Conservation (phyloP, 2,329 filamentous ascomycete genomes). For the Saccharata proteae region DNA sequence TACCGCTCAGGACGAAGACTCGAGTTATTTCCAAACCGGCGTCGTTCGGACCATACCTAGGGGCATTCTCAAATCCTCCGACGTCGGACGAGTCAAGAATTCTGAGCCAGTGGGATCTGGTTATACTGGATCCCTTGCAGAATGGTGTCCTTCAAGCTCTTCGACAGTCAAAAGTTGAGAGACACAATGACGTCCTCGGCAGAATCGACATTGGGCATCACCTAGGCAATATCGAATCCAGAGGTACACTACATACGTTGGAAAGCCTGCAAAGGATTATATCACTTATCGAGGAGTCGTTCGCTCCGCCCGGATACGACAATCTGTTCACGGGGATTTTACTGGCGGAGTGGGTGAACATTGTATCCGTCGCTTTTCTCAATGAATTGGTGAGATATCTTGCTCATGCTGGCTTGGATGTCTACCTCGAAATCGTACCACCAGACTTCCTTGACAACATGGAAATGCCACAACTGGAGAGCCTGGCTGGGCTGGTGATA, state of each 20-base stretch:
- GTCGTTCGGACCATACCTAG: constrained; percentile 25
- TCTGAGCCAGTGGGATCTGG: constrained; percentile 20
- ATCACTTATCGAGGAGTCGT: too few relatives aligned
- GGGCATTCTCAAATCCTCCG: constrained; percentile 15
- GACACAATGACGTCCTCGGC: too few relatives aligned
- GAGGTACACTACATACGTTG: too few relatives aligned
- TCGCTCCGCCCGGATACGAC: constrained; percentile 1
- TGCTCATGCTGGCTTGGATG: constrained; percentile 19
- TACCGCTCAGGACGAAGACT: too few relatives aligned
- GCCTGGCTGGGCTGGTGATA: constrained; percentile 20
- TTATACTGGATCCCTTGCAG: constrained; percentile 20
- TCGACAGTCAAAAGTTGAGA: too few relatives aligned
- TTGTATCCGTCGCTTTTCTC: constrained; percentile 17
- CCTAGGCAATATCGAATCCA: too few relatives aligned
- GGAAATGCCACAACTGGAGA: constrained; percentile 15
- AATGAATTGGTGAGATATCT: constrained; percentile 20
- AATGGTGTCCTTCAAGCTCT: constrained; percentile 21
- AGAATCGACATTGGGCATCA: too few relatives aligned
- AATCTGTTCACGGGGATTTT: constrained; percentile 21
- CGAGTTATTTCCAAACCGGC: too few relatives aligned
- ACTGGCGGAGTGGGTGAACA: constrained; percentile 21
- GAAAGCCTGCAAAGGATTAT: too few relatives aligned
- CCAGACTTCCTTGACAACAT: constrained; percentile 21
- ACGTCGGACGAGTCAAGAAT: constrained; percentile 16
- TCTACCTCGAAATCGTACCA: constrained; percentile 21